Percentiles rank a stretch among this genome's conserved stretches.
Conservation (phyloP, 2,329 filamentous ascomycete genomes). For the Aspergillus tamarii region DNA sequence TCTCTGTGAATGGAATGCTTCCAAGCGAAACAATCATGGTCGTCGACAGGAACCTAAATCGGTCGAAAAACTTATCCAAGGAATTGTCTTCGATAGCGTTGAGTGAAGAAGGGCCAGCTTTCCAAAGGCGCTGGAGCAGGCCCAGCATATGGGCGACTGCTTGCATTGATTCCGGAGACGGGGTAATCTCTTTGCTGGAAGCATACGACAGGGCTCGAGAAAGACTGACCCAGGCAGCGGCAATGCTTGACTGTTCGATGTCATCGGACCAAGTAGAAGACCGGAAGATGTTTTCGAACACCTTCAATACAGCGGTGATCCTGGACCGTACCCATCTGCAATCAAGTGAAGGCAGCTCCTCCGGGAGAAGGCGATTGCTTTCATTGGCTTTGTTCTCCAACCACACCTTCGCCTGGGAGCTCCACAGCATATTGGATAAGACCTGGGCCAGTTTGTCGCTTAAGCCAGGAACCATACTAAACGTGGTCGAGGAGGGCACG, state of each 20-base stretch:
- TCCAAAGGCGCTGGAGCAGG: slow-evolving; percentile 72
- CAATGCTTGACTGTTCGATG: slow-evolving; percentile 48
- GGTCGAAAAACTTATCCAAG: slow-evolving; percentile 48
- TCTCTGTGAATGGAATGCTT: slow-evolving; percentile 54
- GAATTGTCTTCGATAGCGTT: slow-evolving; percentile 32
- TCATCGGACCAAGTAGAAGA: slow-evolving; percentile 53
- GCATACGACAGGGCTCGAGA: slow-evolving; percentile 62
- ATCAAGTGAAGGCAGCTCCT: slow-evolving; percentile 84
- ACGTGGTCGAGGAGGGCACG: slow-evolving; percentile 63
- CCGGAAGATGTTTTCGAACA: slow-evolving; percentile 59
- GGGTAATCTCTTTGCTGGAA: slow-evolving; percentile 83
- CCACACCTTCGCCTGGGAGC: slow-evolving; percentile 64
- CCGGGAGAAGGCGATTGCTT: slow-evolving; percentile 59
- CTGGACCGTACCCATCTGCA: slow-evolving; percentile 84
- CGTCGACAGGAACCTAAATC: slow-evolving; percentile 55
- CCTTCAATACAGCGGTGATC: slow-evolving; percentile 64
- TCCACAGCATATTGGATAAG: slow-evolving; percentile 69
- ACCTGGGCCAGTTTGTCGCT: slow-evolving; percentile 67
- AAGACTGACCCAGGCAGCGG: slow-evolving; percentile 65
- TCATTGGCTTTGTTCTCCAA: slow-evolving; percentile 72
- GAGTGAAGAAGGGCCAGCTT: slow-evolving; percentile 49
- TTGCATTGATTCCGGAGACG: slow-evolving; percentile 78
- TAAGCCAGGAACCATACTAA: slow-evolving; percentile 54
- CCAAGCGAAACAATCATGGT: slow-evolving; percentile 57
- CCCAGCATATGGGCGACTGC: slow-evolving; percentile 75